phyloP scores from a whole-genome alignment of 1,284 basidiomycete genomes.

The Pterula multifida region DNA sequence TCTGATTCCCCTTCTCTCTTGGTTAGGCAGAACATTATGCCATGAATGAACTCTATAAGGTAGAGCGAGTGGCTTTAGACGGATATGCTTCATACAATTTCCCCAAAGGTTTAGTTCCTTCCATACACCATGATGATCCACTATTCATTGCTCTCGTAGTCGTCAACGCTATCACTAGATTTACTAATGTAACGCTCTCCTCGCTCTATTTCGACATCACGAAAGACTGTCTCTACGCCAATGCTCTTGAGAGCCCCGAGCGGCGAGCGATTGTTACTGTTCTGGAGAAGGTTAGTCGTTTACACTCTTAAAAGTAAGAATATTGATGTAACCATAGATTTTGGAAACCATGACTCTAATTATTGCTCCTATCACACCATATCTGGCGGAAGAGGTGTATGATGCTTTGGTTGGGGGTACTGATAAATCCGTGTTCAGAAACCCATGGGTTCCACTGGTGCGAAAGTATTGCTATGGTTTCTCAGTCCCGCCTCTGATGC shows the following conservation, averaged over 20 bases:
- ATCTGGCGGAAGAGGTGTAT: slow-evolving; percentile 87
- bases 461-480: slow-evolving; percentile 13
- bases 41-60: slow-evolving; percentile 69
- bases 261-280: slow-evolving; percentile 63
- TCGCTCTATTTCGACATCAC: slow-evolving; percentile 86
- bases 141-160: slow-evolving; percentile 24
- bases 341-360: slow-evolving; percentile 60
- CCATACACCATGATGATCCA: neutral
- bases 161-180: slow-evolving; percentile 47
- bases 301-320: slow-evolving; percentile 2
- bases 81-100: slow-evolving; percentile 77
- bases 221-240: slow-evolving; percentile 86
- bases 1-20: neutral
- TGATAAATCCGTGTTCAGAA: slow-evolving; percentile 48
- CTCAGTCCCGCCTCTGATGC: slow-evolving; percentile 1
- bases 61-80: slow-evolving; percentile 57
- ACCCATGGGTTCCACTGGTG: slow-evolving; percentile 52
- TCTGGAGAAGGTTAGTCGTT: slow-evolving; percentile 49
- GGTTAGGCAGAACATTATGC: slow-evolving; percentile 72
- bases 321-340: slow-evolving; percentile 49
- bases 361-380: slow-evolving; percentile 82
- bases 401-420: slow-evolving; percentile 26
- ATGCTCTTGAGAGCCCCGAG: slow-evolving; percentile 35
- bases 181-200: slow-evolving; percentile 62
- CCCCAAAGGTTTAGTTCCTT: slow-evolving; percentile 54